phyloP scores from a whole-genome alignment of 2,329 filamentous ascomycete genomes.

The Colletotrichum horii region DNA sequence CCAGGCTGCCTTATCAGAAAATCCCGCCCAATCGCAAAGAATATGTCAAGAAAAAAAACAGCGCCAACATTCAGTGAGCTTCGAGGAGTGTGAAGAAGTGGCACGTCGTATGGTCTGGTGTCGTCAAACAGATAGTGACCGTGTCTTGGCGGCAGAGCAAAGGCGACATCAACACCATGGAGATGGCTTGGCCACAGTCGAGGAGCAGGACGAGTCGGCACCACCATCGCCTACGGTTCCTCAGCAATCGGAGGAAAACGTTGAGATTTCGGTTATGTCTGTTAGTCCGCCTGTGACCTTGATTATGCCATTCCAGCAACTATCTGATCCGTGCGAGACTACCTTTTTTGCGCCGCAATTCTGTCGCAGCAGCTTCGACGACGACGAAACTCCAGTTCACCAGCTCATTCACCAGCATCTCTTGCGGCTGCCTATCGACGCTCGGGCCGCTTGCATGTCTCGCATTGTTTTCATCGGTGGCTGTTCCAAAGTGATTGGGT shows the following conservation, averaged over 20 bases:
- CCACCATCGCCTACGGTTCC: slow-evolving; percentile 21
- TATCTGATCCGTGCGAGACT: slow-evolving; percentile 78
- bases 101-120: slow-evolving; percentile 82
- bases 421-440: slow-evolving; percentile 78
- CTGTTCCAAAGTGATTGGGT: slow-evolving; percentile 76
- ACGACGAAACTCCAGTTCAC: slow-evolving; percentile 83
- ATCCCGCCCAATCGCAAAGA: background rate
- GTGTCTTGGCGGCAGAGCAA: background rate
- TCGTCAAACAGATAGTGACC: slow-evolving; percentile 30
- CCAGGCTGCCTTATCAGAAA: slow-evolving; percentile 42
- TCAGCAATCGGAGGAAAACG: slow-evolving; percentile 29
- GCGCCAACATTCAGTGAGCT: slow-evolving; percentile 55
- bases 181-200: slow-evolving; percentile 54
- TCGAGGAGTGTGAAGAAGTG: slow-evolving; percentile 84
- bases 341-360: slow-evolving; percentile 70
- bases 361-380: slow-evolving; percentile 70
- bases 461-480: slow-evolving; percentile 88
- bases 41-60: slow-evolving; percentile 17
- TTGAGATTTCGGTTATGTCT: slow-evolving; percentile 52
- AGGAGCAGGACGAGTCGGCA: slow-evolving; percentile 58
- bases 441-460: slow-evolving; percentile 84
- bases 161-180: slow-evolving; percentile 28
- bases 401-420: slow-evolving; percentile 78
- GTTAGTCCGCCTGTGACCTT: slow-evolving; percentile 58
- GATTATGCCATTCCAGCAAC: slow-evolving; percentile 67